Evolutionary conservation across 495 filamentous ascomycete species (phyloP).

Genomic region (Daldinia childiae): DNA sequence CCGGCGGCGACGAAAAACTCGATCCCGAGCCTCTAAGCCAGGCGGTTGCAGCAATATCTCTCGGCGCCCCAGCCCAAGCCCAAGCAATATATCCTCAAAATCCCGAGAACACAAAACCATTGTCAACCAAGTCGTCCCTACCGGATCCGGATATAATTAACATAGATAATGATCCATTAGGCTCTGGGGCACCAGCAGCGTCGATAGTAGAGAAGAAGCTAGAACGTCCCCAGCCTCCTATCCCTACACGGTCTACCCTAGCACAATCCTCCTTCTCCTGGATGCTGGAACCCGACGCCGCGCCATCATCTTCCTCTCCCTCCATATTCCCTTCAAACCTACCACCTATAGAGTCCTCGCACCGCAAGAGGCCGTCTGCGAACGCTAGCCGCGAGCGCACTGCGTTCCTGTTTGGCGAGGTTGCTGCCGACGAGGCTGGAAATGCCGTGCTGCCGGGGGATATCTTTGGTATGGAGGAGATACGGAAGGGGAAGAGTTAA

Average conservation of each 20-base stretch:
- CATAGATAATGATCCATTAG: slow-evolving; percentile 26
- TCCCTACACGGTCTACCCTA: slow-evolving; percentile 72
- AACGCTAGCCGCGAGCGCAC: slow-evolving; percentile 61
- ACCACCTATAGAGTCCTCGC: slow-evolving; percentile 12
- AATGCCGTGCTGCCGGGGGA: slow-evolving; percentile 49
- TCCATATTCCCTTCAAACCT: slow-evolving; percentile 39
- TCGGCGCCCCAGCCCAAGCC: slow-evolving; percentile 23
- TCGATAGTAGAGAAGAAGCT: slow-evolving; percentile 26
- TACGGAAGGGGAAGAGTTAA: slow-evolving; percentile 43
- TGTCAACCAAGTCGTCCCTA: background rate
- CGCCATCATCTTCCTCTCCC: slow-evolving; percentile 16
- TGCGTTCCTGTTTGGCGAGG: slow-evolving; percentile 66
- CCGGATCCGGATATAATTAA: slow-evolving; percentile 28
- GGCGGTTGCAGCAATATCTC: slow-evolving; percentile 41
- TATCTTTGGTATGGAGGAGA: slow-evolving; percentile 59
- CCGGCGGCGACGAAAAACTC: slow-evolving; percentile 13
- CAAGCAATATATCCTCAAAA: slow-evolving; percentile 3
- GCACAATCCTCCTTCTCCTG: slow-evolving; percentile 91
- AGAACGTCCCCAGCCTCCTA: slow-evolving; percentile 29
- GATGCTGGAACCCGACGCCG: slow-evolving; percentile 77
- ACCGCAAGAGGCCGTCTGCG: slow-evolving; percentile 53
- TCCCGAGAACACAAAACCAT: slow-evolving; percentile 3
- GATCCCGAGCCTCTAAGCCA: slow-evolving; percentile 34
- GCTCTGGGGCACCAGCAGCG: slow-evolving; percentile 17
- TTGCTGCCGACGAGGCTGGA: slow-evolving; percentile 42